Base-by-base conservation (phyloP, 177 flowering plant genomes). In the Tripterygium wilfordii region DNA sequence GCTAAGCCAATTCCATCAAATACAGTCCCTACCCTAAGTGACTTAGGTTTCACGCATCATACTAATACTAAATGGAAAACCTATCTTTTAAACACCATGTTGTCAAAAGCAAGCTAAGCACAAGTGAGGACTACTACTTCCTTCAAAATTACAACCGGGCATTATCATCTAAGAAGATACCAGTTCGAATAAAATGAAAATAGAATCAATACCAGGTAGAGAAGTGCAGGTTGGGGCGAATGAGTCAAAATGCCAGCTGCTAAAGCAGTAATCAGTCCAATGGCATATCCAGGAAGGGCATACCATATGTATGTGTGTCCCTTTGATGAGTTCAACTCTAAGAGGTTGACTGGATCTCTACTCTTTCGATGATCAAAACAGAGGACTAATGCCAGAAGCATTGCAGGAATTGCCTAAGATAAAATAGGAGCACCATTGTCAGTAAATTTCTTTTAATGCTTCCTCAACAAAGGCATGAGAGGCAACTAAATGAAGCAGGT, bases 161-260 rank as follows among this genome's bases (percentile, higher is more conserved):
- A 35, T 5, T 35, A 35, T 6, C 38, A 30, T 35, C 14, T 17
- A 49, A 15, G 13, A 39, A 30, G 19, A 10, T 25, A 28, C 36
- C 14, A 20, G 24, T 20, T 5, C 9, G 26, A 5, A 3, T 12
- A 12, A 9, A 21, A 40, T 10, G 3, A 8, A 19, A 37, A 16
- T 16, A 13, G 7, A 37, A 15, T 8, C 19, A 22, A 20, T 80
- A 92, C 98, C 94, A 92, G 79, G 68, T 84, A 92, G 27, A 92
- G 80, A 60, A 92, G 91, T 17, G 98, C 96, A 25, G 98, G 98
- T 60, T 92, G 98, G 30, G 96, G 89, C 24, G 91, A 69, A 35
- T 63, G 94, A 42, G 85, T 86, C 66, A 92, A 74, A 39, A 82
- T 62, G 16, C 98, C 96, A 63, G 89, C 91, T 23, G 91, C 79